Evolutionary conservation across 257 asterid species (phyloP).

Genomic region (Solanum piurae): DNA sequence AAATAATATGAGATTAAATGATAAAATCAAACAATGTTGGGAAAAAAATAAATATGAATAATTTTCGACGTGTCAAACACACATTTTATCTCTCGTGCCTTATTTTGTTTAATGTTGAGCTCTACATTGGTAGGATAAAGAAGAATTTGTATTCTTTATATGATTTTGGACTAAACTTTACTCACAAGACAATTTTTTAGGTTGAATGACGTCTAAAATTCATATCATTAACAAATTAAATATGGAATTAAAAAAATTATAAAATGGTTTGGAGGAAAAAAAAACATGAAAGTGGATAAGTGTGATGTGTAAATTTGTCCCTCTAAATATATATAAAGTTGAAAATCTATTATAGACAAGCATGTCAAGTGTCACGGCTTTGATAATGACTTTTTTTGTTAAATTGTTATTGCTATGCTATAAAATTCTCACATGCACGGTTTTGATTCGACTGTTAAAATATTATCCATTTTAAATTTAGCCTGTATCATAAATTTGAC

Average conservation of each 20-base stretch:
- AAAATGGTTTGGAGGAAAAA: background rate
- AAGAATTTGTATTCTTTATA: background rate
- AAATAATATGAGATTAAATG: background rate
- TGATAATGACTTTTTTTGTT: conserved; percentile 15
- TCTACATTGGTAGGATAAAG: background rate
- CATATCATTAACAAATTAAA: too few species aligned
- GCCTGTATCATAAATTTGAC: too few species aligned
- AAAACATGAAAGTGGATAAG: conserved; percentile 13
- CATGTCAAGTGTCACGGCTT: conserved; percentile 12
- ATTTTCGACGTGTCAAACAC: background rate
- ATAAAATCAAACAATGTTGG: background rate
- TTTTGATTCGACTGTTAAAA: too few species aligned
- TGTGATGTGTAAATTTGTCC: conserved; percentile 34
- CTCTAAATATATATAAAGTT: background rate
- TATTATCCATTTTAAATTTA: too few species aligned
- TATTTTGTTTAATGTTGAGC: background rate
- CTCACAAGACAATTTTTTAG: too few species aligned
- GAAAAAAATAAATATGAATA: background rate
- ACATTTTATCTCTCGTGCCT: background rate
- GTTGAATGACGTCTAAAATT: too few species aligned
- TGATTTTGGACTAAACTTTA: too few species aligned
- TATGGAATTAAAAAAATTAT: background rate
- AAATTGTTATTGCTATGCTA: background rate
- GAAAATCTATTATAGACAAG: conserved; percentile 12
- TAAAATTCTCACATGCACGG: background rate